Conservation (phyloP, 176 grass and related monocot genomes). For the Avena atlantica region DNA sequence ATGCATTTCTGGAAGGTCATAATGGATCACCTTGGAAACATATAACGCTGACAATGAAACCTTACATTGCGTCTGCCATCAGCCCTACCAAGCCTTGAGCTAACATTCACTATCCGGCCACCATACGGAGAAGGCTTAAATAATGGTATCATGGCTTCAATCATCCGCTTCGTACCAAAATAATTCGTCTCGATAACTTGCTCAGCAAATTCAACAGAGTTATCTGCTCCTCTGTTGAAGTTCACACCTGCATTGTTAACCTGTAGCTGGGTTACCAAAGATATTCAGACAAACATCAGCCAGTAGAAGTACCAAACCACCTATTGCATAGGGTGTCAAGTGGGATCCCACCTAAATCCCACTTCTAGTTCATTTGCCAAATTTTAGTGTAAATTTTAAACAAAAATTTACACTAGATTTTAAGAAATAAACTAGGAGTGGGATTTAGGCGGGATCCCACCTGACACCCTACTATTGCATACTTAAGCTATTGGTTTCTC, state of each 20-base stretch:
- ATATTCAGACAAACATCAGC: not conserved
- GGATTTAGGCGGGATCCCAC: too few relatives aligned
- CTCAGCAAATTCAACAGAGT: conserved; percentile 82
- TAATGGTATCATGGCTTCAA: conserved; percentile 68
- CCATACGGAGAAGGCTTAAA: conserved; percentile 70
- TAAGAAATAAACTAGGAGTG: too few relatives aligned
- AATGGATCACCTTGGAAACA: not conserved
- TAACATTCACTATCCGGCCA: conserved; percentile 79
- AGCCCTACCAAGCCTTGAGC: conserved; percentile 85
- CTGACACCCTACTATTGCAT: not conserved
- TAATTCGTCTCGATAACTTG: conserved; percentile 85
- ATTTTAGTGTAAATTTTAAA: too few relatives aligned
- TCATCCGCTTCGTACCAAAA: conserved; percentile 74
- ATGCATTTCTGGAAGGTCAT: not conserved
- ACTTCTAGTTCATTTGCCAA: too few relatives aligned
- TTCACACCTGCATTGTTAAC: conserved; percentile 97
- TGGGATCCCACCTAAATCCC: too few relatives aligned
- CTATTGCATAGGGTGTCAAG: not conserved
- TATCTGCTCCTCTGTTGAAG: conserved; percentile 84
- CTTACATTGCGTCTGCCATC: conserved; percentile 84
- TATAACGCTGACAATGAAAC: not conserved
- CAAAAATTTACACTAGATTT: too few relatives aligned
- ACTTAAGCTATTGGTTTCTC: not conserved
- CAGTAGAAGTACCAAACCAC: not conserved
- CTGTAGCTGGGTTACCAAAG: conserved; percentile 50